phyloP scores from a whole-genome alignment of 78 protist genomes.

The Reticulomyxa filosa region DNA sequence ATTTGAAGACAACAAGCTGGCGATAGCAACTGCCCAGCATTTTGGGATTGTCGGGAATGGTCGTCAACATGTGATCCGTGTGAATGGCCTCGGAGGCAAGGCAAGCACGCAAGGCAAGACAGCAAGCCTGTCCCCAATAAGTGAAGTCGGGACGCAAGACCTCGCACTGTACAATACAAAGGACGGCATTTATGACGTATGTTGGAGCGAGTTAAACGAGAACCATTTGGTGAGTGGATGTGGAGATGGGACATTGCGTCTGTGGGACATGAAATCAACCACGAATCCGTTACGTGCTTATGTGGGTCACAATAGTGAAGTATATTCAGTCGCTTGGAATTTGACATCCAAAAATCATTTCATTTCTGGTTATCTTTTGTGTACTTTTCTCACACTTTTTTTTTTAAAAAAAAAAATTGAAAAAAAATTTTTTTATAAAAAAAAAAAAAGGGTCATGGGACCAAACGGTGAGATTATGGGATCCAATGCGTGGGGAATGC shows the following conservation, averaged over 20 bases:
- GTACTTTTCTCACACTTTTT: too few species aligned
- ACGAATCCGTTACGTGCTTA: constrained; percentile 2
- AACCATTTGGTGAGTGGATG: constrained; percentile 26
- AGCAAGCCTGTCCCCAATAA: too few species aligned
- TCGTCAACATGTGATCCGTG: constrained; percentile 24
- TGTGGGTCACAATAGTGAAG: constrained; percentile 46
- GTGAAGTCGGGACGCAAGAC: not conserved
- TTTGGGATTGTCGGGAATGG: constrained; percentile 64
- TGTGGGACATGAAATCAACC: constrained; percentile 22
- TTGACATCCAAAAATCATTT: constrained; percentile 17
- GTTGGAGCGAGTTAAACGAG: constrained; percentile 49
- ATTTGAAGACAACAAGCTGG: constrained; percentile 19
- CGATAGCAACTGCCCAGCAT: constrained; percentile 46
- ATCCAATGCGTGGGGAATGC: not conserved
- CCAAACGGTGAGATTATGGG: too few species aligned
- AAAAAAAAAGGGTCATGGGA: too few species aligned
- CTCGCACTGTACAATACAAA: not conserved
- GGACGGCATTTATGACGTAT: constrained; percentile 44
- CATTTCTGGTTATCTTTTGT: too few species aligned
- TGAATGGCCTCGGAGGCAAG: too few species aligned
- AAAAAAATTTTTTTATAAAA: too few species aligned
- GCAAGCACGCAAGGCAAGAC: too few species aligned
- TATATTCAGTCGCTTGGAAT: constrained; percentile 43
- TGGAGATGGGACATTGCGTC: constrained; percentile 52
- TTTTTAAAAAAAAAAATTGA: too few species aligned